Percentiles rank a stretch among this genome's conserved stretches.
phyloP scores from a whole-genome alignment of 208 protist genomes.

The Leishmania mexicana region DNA sequence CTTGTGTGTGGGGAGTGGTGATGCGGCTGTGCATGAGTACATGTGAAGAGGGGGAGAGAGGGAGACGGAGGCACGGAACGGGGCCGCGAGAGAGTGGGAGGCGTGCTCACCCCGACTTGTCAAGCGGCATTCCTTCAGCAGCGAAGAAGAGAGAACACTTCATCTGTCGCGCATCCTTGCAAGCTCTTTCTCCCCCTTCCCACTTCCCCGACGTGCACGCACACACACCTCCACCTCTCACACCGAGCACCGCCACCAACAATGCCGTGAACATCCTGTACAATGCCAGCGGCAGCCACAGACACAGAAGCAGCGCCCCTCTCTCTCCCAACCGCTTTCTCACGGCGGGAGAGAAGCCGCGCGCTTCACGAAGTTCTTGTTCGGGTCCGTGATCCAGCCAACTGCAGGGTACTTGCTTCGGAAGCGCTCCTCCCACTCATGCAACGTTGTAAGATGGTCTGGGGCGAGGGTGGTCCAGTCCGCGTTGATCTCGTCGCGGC shows the following conservation, averaged over 20 bases:
- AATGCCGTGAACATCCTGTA: background rate
- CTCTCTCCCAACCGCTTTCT: background rate
- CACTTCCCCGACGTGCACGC: background rate
- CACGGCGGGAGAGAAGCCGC: slow-evolving; percentile 52
- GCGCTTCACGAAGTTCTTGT: slow-evolving; percentile 55
- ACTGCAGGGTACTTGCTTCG: slow-evolving; percentile 82
- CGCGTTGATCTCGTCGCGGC: slow-evolving; percentile 77
- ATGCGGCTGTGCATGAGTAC: background rate
- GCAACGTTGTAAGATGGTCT: slow-evolving; percentile 62
- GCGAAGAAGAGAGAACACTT: background rate
- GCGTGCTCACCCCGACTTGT: background rate
- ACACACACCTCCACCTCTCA: background rate
- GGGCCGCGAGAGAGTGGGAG: background rate
- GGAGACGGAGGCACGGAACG: background rate
- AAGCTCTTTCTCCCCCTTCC: background rate
- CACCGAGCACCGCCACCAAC: background rate
- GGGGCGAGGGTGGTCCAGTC: slow-evolving; percentile 83
- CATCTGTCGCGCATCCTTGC: background rate
- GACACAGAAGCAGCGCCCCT: background rate
- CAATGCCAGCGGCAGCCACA: background rate
- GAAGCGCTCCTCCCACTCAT: slow-evolving; percentile 88
- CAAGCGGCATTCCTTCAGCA: background rate
- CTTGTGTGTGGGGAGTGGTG: background rate
- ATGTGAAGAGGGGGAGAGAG: background rate
- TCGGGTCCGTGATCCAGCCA: slow-evolving; percentile 74